A percentile compares a stretch with the other conserved stretches of the same genome.
These are phyloP conservation scores for Pythium chondricola DNA, from an alignment of 352 stramenopile species.

Conservation along the genomic window DNA sequence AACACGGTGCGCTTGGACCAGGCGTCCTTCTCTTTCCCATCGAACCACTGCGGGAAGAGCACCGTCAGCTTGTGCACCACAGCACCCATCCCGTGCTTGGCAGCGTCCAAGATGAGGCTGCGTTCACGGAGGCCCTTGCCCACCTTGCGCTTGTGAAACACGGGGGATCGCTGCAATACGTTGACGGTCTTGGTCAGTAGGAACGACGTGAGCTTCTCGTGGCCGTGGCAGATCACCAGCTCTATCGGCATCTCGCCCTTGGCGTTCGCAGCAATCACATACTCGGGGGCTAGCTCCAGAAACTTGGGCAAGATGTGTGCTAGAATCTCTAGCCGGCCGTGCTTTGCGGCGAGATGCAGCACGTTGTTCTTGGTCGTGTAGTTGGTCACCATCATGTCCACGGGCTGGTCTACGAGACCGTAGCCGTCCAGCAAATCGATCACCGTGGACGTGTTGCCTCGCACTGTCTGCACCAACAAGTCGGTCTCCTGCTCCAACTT, in stretches of 20 bases:
- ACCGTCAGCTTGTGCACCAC: constrained; percentile 48
- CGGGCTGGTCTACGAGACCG: constrained; percentile 27
- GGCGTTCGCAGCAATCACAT: constrained; percentile 35
- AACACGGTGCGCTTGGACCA: constrained; percentile 41
- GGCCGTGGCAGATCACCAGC: constrained; percentile 35
- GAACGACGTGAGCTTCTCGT: constrained; percentile 51
- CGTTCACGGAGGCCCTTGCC: constrained; percentile 13
- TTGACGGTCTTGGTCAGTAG: constrained; percentile 45
- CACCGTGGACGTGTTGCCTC: constrained; percentile 42
- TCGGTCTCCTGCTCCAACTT: constrained; percentile 32
- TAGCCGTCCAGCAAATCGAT: constrained; percentile 63
- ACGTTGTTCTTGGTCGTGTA: constrained; percentile 29
- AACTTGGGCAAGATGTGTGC: constrained; percentile 44
- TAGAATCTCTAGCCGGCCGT: constrained; percentile 43
- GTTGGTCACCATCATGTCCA: constrained; percentile 31
- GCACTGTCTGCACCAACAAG: constrained; percentile 43
- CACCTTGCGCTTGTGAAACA: constrained; percentile 21
- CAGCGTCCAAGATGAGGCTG: constrained; percentile 45
- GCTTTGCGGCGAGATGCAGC: constrained; percentile 43
- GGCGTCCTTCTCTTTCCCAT: constrained; percentile 30
- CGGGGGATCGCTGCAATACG: no score
- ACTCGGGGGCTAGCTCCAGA: constrained; percentile 14
- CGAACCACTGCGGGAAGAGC: constrained; percentile 35
- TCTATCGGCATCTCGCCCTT: constrained; percentile 36
- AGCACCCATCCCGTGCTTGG: constrained; percentile 27